Evolutionary conservation across 345 rosid genomes (phyloP).

Genomic region (Eucalyptus tenuipes): DNA sequence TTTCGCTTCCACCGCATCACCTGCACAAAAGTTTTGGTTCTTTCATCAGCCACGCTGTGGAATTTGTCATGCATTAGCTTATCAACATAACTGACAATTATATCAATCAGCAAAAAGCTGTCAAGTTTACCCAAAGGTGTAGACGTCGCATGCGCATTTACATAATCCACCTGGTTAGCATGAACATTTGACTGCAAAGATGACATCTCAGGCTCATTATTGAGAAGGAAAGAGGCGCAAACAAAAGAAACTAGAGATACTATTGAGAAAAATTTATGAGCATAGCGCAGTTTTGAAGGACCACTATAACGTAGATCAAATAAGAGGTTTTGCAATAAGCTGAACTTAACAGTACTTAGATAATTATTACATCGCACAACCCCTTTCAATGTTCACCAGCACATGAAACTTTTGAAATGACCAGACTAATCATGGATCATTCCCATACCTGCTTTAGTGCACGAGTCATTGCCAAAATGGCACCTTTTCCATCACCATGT

Average conservation of each 20-base stretch:
- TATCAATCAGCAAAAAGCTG: not conserved
- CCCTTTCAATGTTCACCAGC: not conserved
- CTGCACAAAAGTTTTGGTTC: constrained; percentile 14
- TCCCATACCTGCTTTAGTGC: constrained; percentile 60
- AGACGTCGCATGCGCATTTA: constrained; percentile 96
- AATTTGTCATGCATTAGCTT: not conserved
- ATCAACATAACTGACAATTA: not conserved
- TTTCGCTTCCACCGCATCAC: constrained; percentile 82
- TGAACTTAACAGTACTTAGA: not conserved
- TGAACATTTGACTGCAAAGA: constrained; percentile 63
- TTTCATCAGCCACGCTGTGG: not conserved
- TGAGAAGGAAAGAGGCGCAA: not conserved
- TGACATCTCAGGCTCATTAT: not conserved
- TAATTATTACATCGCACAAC: not conserved
- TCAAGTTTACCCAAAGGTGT: constrained; percentile 66
- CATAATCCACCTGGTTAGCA: constrained; percentile 71
- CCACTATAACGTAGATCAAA: not conserved
- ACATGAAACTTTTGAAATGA: not conserved
- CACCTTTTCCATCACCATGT: constrained; percentile 85
- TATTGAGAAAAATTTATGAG: not conserved
- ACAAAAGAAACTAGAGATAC: not conserved
- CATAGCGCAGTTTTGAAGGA: not conserved
- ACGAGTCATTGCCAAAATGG: constrained; percentile 77
- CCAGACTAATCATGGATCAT: not conserved
- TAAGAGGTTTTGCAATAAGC: not conserved